Conservation (phyloP, 1,284 basidiomycete genomes). For the Pseudozyma sp. region DNA sequence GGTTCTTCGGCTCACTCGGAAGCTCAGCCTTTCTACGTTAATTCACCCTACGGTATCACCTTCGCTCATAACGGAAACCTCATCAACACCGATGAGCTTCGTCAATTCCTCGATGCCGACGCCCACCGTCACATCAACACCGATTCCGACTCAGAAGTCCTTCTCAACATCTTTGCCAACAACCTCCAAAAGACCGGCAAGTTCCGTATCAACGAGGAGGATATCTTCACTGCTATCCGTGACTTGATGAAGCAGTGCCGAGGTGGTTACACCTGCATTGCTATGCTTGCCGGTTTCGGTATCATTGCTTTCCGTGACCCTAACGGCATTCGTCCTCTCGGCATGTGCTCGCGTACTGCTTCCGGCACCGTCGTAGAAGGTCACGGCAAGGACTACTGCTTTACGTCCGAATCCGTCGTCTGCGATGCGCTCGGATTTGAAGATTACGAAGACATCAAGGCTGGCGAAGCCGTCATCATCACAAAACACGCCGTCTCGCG, state of each 20-base stretch:
- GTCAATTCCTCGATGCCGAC: conserved; percentile 93
- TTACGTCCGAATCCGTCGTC: conserved; percentile 95
- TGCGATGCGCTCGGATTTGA: conserved; percentile 91
- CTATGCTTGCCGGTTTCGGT: conserved; percentile 98
- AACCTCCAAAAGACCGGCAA: conserved; percentile 98
- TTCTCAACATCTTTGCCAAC: conserved; percentile 97
- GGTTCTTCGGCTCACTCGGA: conserved; percentile 96
- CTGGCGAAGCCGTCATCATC: conserved; percentile 94
- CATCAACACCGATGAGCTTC: conserved; percentile 88
- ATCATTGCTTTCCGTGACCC: conserved; percentile 98
- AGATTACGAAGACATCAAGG: conserved; percentile 92
- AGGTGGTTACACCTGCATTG: conserved; percentile 96
- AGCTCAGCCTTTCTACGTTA: conserved; percentile 99
- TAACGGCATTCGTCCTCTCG: conserved; percentile 93
- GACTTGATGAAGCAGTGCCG: conserved; percentile 88
- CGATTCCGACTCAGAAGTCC: conserved; percentile 94
- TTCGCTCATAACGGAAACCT: conserved; percentile 99
- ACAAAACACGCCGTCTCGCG: conserved; percentile 72
- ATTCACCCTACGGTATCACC: conserved; percentile 97
- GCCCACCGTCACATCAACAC: conserved; percentile 99
- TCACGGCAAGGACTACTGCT: conserved; percentile 79
- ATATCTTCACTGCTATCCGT: conserved; percentile 94
- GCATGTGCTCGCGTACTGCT: conserved; percentile 63
- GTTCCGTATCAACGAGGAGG: conserved; percentile 99
- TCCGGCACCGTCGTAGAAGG: conserved; percentile 37